Percentiles rank a stretch among this genome's conserved stretches.
These are phyloP conservation scores for Nannochloris sp. DNA, from an alignment of 139 green algal species.

Conservation along the genomic window DNA sequence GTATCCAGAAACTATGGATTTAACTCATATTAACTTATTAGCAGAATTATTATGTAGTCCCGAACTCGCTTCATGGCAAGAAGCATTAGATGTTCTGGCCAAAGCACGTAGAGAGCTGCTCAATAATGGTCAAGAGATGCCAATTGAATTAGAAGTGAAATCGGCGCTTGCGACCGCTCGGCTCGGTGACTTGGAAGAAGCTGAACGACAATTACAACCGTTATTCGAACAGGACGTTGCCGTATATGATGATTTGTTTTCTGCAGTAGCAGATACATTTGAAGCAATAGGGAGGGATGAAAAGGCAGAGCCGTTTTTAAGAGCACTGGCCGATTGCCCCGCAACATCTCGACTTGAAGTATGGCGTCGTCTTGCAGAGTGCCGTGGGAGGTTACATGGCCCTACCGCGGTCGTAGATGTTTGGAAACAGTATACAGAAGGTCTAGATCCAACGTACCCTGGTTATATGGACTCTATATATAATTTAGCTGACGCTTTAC, in stretches of 20 bases:
- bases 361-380: slow-evolving; percentile 47
- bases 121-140: slow-evolving; percentile 31
- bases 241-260: slow-evolving; percentile 56
- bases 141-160: slow-evolving; percentile 59
- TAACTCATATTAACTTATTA: slow-evolving; percentile 85
- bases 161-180: slow-evolving; percentile 46
- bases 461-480: slow-evolving; percentile 54
- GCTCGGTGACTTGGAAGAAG: slow-evolving; percentile 35
- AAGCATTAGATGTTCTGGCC: slow-evolving; percentile 47
- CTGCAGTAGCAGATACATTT: slow-evolving; percentile 43
- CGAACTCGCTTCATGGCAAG: slow-evolving; percentile 25
- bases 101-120: slow-evolving; percentile 27
- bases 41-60: slow-evolving; percentile 65
- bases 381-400: slow-evolving; percentile 26
- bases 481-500: slow-evolving; percentile 78
- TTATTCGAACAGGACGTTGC: slow-evolving; percentile 36
- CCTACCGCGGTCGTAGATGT: slow-evolving; percentile 19
- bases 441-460: slow-evolving; percentile 9
- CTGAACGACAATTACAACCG: slow-evolving; percentile 13
- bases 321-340: slow-evolving; percentile 20
- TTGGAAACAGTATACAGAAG: slow-evolving; percentile 15
- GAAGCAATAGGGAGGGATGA: slow-evolving; percentile 24
- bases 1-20: slow-evolving; percentile 42
- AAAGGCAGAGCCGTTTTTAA: slow-evolving; percentile 39
- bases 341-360: slow-evolving; percentile 27